phyloP scores from a whole-genome alignment of 352 stramenopile species.

The Phytophthora macrochlamydospora region DNA sequence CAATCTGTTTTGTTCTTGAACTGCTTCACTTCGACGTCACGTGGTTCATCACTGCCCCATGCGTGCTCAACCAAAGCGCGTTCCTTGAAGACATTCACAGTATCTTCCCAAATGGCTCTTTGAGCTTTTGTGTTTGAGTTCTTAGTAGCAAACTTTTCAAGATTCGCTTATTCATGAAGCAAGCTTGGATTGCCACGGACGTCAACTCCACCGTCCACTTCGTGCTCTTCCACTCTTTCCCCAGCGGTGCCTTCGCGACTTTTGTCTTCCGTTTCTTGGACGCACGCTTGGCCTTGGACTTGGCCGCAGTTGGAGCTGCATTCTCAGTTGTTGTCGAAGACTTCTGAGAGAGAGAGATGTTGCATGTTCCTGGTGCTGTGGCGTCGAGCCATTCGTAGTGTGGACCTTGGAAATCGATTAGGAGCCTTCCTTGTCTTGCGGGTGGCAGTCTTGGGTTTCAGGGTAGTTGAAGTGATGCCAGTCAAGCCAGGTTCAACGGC shows the following conservation, averaged over 20 bases:
- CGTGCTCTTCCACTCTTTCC: constrained; percentile 1
- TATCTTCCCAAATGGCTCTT: constrained; percentile 4
- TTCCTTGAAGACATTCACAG: not conserved
- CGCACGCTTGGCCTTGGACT: not conserved
- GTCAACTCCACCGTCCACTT: constrained; percentile 3
- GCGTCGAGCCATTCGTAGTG: too few relatives aligned
- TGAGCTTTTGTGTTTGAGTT: not conserved
- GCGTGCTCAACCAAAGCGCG: constrained; percentile 3
- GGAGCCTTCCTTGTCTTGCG: too few relatives aligned
- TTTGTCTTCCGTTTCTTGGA: not conserved
- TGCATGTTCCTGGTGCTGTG: not conserved
- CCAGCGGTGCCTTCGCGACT: not conserved
- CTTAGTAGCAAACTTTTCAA: constrained; percentile 9
- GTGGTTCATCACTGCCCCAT: not conserved
- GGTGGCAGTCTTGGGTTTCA: too few relatives aligned
- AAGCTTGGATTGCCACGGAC: not conserved
- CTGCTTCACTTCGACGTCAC: constrained; percentile 1
- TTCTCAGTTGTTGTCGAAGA: not conserved
- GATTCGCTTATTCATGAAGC: constrained; percentile 5
- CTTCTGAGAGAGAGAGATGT: not conserved
- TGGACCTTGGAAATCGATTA: too few relatives aligned
- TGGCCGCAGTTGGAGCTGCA: too few relatives aligned
- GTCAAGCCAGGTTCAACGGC: not conserved
- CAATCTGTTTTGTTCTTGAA: constrained; percentile 18
- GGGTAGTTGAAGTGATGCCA: too few relatives aligned